Evolutionary conservation across 345 rosid genomes (phyloP), one percentile per base, ranked within the genome.

Genomic region (Citrus cavaleriei): DNA sequence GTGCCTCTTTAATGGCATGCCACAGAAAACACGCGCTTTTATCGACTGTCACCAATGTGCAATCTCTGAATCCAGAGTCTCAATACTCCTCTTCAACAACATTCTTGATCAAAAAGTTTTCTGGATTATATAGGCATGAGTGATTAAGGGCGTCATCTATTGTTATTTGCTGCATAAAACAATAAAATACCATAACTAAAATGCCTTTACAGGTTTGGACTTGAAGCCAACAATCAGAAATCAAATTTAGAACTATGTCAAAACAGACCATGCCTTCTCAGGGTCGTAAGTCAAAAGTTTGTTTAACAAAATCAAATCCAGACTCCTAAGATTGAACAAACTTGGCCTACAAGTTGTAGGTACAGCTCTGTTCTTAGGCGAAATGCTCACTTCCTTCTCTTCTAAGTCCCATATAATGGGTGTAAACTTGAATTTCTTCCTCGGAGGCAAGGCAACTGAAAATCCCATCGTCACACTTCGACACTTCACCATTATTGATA

Each of bases 221-320:
- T 32, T 32, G 34, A 32, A 32, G 34, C 34, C 34, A 32, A 67
- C 10, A 57, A 59, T 54, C 35, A 28, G 22, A 46, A 34, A 42
- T 32, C 12, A 8, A 10, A 57, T 7, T 30, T 22, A 4, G 28
- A 78, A 35, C 16, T 34, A 12, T 19, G 28, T 35, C 57, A 4
- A 3, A 54, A 46, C 22, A 1, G 37, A 9, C 30, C 46, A 37
- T 81, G 89, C 93, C 93, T 88, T 90, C 81, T 87, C 89, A 58
- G 98, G 98, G 74, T 93, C 92, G 77, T 84, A 93, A 7, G 90
- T 85, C 60, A 91, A 77, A 82, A 95, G 90, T 66, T 80, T 81
- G 78, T 83, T 92, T 77, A 95, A 74, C 79, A 95, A 83, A 83
- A 84, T 95, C 99, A 57, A 90, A 93, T 67, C 99, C 99, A 27